Evolutionary conservation across 805 yeast species (phyloP).

Genomic region (Limtongozyma cylindracea): DNA sequence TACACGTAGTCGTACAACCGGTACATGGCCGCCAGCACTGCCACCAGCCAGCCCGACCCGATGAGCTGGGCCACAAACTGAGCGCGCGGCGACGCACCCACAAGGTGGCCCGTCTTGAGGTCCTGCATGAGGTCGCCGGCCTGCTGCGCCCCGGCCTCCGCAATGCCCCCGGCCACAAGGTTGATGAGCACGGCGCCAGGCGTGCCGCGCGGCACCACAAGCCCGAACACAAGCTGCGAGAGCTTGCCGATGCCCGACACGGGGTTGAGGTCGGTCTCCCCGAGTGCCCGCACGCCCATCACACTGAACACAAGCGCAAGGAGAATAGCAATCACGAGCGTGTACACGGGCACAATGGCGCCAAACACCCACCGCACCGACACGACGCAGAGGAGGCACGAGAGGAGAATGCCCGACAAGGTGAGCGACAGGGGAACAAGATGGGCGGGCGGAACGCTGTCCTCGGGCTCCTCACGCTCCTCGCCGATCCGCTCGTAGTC

Average conservation of each 20-base stretch:
- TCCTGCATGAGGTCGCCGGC: slow-evolving; percentile 98
- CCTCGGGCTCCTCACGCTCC: slow-evolving; percentile 1
- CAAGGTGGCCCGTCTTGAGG: slow-evolving; percentile 73
- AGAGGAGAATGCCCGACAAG: slow-evolving; percentile 30
- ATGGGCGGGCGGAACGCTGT: slow-evolving; percentile 6
- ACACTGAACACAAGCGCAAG: slow-evolving; percentile 62
- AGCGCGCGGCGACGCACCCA: slow-evolving; percentile 82
- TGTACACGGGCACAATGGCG: slow-evolving; percentile 38
- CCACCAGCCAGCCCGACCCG: slow-evolving; percentile 68
- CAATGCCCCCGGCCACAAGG: slow-evolving; percentile 85
- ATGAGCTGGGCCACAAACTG: slow-evolving; percentile 79
- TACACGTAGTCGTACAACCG: slow-evolving; percentile 59
- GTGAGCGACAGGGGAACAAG: slow-evolving; percentile 25
- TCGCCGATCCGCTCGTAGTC: no score
- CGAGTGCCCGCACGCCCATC: slow-evolving; percentile 79
- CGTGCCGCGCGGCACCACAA: slow-evolving; percentile 44
- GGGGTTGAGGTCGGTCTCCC: slow-evolving; percentile 92
- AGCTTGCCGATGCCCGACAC: slow-evolving; percentile 92
- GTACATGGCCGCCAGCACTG: slow-evolving; percentile 65
- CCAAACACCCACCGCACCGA: slow-evolving; percentile 52
- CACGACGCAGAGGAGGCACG: slow-evolving; percentile 42
- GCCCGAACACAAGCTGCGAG: slow-evolving; percentile 72
- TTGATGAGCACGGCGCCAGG: slow-evolving; percentile 72
- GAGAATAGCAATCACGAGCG: slow-evolving; percentile 39
- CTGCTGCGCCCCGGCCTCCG: slow-evolving; percentile 98